Base-by-base conservation (phyloP, 805 yeast genomes). In the Sungouiozyma ichnusensis region DNA sequence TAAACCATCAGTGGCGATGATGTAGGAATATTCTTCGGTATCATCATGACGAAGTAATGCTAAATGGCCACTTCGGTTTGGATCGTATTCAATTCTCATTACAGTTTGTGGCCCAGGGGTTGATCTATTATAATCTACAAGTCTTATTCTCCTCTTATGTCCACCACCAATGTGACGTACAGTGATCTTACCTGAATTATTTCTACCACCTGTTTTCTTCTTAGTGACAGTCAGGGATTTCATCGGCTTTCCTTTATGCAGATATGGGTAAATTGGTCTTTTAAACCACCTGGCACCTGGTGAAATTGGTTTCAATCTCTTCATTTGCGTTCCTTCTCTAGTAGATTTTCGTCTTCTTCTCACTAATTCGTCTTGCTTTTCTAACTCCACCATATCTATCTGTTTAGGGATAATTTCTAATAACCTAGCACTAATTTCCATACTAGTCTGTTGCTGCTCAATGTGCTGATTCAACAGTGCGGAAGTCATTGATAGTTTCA, bases 91-190 rank as follows among this genome's bases (percentile, higher is more conserved):
- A 45, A 92, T 85, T 61, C 98, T 73, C 48, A 79, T 67, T 17
- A 92, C 97, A 27, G 74, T 72, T 53, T 85, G 92, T 36, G 72
- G 73, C 20, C 97, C 97, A 1, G 79, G 65, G 3, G 61, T 72
- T 33, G 61, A 54, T 57, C 98, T 75, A 52, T 70, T 66, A 55
- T 79, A 80, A 64, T 92, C 98, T 17, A 92, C 73, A 29, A 85
- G 62, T 54, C 98, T 76, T 33, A 85, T 72, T 64, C 98, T 77
- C 57, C 90, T 80, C 63, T 84, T 85, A 62, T 84, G 92, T 31
- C 97, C 97, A 55, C 98, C 98, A 61, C 97, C 98, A 63, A 94
- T 78, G 63, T 92, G 96, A 60, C 98, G 77, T 37, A 85, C 82
- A 3, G 95, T 86, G 54, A 92, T 85, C 51, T 76, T 74, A 51